Percentiles rank a stretch among this genome's conserved stretches.
Conservation (phyloP, 352 stramenopile species). For the Globisporangium barbulae region DNA sequence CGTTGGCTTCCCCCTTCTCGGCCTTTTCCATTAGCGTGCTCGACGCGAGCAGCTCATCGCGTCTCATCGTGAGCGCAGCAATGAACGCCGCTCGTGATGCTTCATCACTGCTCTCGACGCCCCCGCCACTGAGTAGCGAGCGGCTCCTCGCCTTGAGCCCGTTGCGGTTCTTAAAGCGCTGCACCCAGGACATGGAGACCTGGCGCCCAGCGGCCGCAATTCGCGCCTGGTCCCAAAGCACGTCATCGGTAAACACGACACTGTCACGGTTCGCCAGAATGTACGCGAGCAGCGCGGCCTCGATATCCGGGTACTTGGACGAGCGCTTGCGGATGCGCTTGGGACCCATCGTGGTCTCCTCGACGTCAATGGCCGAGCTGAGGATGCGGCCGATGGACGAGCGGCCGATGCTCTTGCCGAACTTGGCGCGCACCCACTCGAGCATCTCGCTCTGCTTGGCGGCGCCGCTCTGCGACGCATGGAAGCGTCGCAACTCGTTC, state of each 20-base stretch:
- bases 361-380: slow-evolving; percentile 7
- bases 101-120: neutral
- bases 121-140: slow-evolving; percentile 3
- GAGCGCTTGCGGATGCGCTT: slow-evolving; percentile 15
- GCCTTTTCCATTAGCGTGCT: neutral
- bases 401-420: slow-evolving; percentile 15
- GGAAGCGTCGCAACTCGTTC: slow-evolving; percentile 15
- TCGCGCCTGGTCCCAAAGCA: slow-evolving; percentile 12
- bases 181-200: slow-evolving; percentile 19
- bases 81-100: slow-evolving; percentile 4
- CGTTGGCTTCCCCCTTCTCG: neutral
- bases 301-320: slow-evolving; percentile 16
- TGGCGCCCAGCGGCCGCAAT: neutral
- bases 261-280: slow-evolving; percentile 10
- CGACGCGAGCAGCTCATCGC: slow-evolving; percentile 11
- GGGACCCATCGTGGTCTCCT: slow-evolving; percentile 9
- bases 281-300: slow-evolving; percentile 16
- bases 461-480: slow-evolving; percentile 5
- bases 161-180: slow-evolving; percentile 19
- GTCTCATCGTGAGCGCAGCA: slow-evolving; percentile 9
- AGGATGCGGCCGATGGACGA: slow-evolving; percentile 18
- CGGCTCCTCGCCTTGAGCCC: slow-evolving; percentile 7
- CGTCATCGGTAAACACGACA: slow-evolving; percentile 9
- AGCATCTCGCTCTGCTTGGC: slow-evolving; percentile 14
- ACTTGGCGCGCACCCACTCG: slow-evolving; percentile 12